Conservation (phyloP, 2,329 filamentous ascomycete genomes). For the Paecilomyces variotii region DNA sequence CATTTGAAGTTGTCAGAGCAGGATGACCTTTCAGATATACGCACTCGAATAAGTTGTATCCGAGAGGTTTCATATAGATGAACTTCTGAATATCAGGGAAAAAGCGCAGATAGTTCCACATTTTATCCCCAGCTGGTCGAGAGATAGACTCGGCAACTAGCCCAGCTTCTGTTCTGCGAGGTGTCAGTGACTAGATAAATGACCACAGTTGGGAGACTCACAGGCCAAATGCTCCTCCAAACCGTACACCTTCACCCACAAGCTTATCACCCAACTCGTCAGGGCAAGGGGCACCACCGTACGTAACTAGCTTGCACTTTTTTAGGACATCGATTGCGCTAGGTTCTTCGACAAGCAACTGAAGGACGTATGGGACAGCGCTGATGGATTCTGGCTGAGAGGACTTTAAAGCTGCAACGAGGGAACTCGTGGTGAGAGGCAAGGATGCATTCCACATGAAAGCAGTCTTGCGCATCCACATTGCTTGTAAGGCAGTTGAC, state of each 20-base stretch:
- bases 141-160: conserved; percentile 36
- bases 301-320: conserved; percentile 32
- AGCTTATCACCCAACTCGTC: conserved; percentile 36
- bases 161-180: conserved; percentile 35
- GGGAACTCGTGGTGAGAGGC: conserved; percentile 30
- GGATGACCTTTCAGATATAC: conserved; percentile 24
- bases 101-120: conserved; percentile 38
- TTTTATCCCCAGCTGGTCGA: conserved; percentile 28
- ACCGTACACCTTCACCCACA: conserved; percentile 27
- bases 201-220: conserved; percentile 14
- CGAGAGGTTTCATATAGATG: conserved; percentile 31
- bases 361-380: conserved; percentile 35
- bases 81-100: conserved; percentile 29
- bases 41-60: conserved; percentile 18
- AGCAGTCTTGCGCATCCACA: conserved; percentile 37
- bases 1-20: conserved; percentile 24
- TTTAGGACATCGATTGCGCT: conserved; percentile 29
- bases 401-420: conserved; percentile 28
- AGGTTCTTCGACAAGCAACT: conserved; percentile 30
- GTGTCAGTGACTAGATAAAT: conserved; percentile 6
- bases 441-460: conserved; percentile 35
- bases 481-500: conserved; percentile 35
- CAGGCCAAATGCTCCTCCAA: conserved; percentile 36
- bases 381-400: conserved; percentile 34
- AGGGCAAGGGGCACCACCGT: conserved; percentile 34